phyloP scores from a whole-genome alignment of 164 flowering plant species.

The Litsea cubeba region DNA sequence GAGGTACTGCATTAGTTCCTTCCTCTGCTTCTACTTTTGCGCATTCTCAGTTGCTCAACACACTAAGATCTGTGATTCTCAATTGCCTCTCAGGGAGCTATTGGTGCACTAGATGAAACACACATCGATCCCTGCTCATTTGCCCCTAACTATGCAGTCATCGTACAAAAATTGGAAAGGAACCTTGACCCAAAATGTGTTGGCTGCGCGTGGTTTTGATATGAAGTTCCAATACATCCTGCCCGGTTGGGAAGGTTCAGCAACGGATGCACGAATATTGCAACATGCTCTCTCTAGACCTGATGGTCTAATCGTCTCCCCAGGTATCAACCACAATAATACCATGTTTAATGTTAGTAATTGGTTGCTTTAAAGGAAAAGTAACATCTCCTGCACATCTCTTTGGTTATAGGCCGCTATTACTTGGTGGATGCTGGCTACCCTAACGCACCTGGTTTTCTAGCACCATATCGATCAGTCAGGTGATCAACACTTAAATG shows the following conservation, averaged over 20 bases:
- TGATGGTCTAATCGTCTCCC: conserved; percentile 63
- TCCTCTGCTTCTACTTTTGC: neutral
- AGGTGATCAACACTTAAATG: too few species aligned
- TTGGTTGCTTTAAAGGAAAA: too few species aligned
- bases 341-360: neutral
- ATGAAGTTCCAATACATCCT: conserved; percentile 66
- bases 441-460: conserved; percentile 49
- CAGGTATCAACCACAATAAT: conserved; percentile 33
- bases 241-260: conserved; percentile 92
- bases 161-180: conserved; percentile 67
- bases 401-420: conserved; percentile 49
- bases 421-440: conserved; percentile 67
- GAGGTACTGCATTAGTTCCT: conserved; percentile 2
- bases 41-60: neutral
- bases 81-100: conserved; percentile 45
- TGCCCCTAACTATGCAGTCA: conserved; percentile 70
- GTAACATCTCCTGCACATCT: neutral
- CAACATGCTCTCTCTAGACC: conserved; percentile 68
- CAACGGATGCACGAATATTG: conserved; percentile 62
- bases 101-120: conserved; percentile 73
- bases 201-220: conserved; percentile 81
- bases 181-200: conserved; percentile 56
- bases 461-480: conserved; percentile 57
- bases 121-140: conserved; percentile 73
- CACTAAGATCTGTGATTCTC: neutral